phyloP scores from a whole-genome alignment of 2,329 filamentous ascomycete genomes.

The Hypoxylon sp. region DNA sequence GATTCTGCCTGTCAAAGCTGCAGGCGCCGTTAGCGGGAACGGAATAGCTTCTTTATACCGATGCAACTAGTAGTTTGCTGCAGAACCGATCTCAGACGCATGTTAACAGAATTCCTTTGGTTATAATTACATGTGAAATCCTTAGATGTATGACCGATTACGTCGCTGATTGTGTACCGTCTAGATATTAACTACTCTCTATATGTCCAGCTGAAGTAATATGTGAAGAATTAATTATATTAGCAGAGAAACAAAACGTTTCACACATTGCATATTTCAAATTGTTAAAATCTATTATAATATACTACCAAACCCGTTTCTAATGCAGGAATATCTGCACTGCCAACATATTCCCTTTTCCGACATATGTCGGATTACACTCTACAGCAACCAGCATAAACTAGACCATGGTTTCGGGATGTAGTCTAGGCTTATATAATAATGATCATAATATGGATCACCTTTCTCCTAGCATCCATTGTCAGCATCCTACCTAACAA shows the following conservation, averaged over 20 bases:
- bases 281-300: not conserved
- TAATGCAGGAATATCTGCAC: not conserved
- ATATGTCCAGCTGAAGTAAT: no score
- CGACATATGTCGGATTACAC: not conserved
- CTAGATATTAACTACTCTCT: no score
- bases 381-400: not conserved
- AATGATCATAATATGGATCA: not conserved
- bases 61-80: slow-evolving; percentile 12
- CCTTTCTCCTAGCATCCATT: not conserved
- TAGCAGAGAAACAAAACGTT: no score
- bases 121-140: slow-evolving; percentile 7
- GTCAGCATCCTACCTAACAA: not conserved
- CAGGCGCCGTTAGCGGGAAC: slow-evolving; percentile 8
- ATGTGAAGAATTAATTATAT: no score
- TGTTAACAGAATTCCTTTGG: not conserved
- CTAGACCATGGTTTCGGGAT: not conserved
- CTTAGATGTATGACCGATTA: not conserved
- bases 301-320: not conserved
- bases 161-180: not conserved
- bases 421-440: not conserved
- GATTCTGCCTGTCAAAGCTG: slow-evolving; percentile 13
- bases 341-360: not conserved
- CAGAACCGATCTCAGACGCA: not conserved
- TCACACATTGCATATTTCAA: not conserved
- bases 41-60: slow-evolving; percentile 18